These are phyloP conservation scores for Chalciporus chontae DNA, from an alignment of 768 basidiomycete species.

Conservation along the genomic window DNA sequence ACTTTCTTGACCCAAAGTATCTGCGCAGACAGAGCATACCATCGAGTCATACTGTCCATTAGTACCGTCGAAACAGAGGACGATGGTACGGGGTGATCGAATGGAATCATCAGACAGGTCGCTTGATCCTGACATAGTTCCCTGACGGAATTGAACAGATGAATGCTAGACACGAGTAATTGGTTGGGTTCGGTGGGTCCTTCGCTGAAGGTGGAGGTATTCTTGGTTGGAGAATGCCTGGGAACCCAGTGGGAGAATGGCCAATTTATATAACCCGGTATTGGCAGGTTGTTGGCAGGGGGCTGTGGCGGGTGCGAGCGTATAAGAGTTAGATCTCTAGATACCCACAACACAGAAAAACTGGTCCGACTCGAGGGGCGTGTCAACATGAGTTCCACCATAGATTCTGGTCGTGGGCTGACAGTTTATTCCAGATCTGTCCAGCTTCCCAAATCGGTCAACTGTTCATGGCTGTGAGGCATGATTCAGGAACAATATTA, in stretches of 20 bases:
- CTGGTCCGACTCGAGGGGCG: too few relatives aligned
- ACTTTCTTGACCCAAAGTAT: not conserved
- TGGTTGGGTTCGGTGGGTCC: not conserved
- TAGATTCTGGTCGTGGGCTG: too few relatives aligned
- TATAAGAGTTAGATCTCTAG: too few relatives aligned
- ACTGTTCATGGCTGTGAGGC: not conserved
- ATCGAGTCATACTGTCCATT: slow-evolving; percentile 44
- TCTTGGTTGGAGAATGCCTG: not conserved
- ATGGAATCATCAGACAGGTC: not conserved
- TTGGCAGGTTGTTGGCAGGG: too few relatives aligned
- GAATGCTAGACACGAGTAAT: not conserved
- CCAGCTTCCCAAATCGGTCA: too few relatives aligned
- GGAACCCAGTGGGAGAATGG: not conserved
- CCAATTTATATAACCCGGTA: not conserved
- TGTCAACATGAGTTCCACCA: too few relatives aligned
- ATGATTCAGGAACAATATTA: not conserved
- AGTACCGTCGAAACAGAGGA: slow-evolving; percentile 74
- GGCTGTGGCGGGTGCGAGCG: too few relatives aligned
- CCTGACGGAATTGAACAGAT: not conserved
- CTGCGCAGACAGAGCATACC: slow-evolving; percentile 32
- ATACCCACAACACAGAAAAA: too few relatives aligned
- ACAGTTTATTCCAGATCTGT: not conserved
- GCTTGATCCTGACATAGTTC: slow-evolving; percentile 16
- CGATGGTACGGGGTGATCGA: slow-evolving; percentile 40
- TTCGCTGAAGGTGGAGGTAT: not conserved